Evolutionary conservation across 1,139 yeast species (phyloP).

Genomic region (Tardiomyces depauwii): DNA sequence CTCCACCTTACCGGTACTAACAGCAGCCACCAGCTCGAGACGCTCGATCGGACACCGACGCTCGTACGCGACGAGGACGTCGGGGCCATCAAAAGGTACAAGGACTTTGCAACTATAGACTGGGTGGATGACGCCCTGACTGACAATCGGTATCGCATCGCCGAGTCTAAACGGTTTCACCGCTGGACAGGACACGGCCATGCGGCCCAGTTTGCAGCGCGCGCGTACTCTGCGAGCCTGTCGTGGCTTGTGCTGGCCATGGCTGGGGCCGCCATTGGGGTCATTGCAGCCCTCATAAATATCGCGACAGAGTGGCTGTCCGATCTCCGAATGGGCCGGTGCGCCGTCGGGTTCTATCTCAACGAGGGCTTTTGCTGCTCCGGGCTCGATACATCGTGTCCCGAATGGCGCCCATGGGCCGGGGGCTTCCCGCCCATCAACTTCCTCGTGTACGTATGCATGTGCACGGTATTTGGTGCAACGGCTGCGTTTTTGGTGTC

Average conservation of each 20-base stretch:
- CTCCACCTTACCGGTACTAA: too few relatives aligned
- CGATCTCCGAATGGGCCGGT: conserved; percentile 67
- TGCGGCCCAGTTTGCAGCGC: conserved; percentile 7
- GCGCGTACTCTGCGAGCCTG: conserved; percentile 39
- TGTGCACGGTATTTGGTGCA: conserved; percentile 53
- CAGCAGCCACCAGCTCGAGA: too few relatives aligned
- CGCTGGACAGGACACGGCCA: conserved; percentile 6
- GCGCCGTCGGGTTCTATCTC: conserved; percentile 57
- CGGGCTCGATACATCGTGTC: conserved; percentile 32
- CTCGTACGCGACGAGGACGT: not conserved
- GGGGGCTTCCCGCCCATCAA: conserved; percentile 29
- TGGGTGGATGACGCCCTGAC: conserved; percentile 71
- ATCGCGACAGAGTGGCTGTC: conserved; percentile 82
- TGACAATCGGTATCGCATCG: conserved; percentile 33
- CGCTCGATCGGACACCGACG: too few relatives aligned
- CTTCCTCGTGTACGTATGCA: conserved; percentile 46
- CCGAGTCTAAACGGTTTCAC: conserved; percentile 5
- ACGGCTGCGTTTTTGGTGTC: conserved; percentile 60
- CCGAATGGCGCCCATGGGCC: conserved; percentile 28
- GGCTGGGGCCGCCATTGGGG: conserved; percentile 69
- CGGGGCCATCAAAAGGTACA: conserved; percentile 1
- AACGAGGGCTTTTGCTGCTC: conserved; percentile 76
- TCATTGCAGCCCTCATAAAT: conserved; percentile 71
- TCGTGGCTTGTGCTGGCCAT: conserved; percentile 67
- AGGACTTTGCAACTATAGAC: conserved; percentile 53